Percentiles rank a stretch among this genome's conserved stretches.
These are phyloP conservation scores for carrot (Daucus carota) DNA, from an alignment of 129 eudicot genomes.

Conservation along the genomic window DH1_v3.0 NC_030387.2:4432001-4432500, in stretches of 20 bases:
- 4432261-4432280: background rate
- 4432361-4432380: background rate
- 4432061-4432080: conserved; percentile 8
- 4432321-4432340: background rate
- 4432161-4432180: background rate
- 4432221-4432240: background rate
- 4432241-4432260: conserved; percentile 10
- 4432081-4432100: conserved; percentile 8
- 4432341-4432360: background rate
- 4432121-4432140: background rate
- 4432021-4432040: background rate
- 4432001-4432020: conserved; percentile 8
- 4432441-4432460: background rate
- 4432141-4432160: background rate
- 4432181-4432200: background rate
- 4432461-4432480: background rate
- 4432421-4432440: background rate
- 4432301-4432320: background rate
- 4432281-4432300: background rate
- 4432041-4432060: conserved; percentile 1
- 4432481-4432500: no score
- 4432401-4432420: background rate
- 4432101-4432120: conserved; percentile 11
- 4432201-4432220: background rate
- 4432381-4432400: background rate